Conservation (phyloP, 108 stramenopile genomes). For the Pinguiococcus pyrenoidosus region DNA sequence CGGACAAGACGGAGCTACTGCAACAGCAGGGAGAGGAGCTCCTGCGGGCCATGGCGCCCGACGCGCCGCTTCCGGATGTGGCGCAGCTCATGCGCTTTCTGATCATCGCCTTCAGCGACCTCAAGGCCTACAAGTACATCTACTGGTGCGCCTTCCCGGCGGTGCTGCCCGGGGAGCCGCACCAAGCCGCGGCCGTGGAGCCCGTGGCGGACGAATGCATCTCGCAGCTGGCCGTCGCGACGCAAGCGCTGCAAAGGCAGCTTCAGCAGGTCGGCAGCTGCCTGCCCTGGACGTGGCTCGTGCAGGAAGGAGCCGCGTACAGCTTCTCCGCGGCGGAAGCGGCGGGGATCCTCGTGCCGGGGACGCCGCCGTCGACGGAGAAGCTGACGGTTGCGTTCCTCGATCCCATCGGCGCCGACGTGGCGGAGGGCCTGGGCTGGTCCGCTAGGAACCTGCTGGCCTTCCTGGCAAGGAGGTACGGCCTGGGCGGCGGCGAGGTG, state of each 20-base stretch:
- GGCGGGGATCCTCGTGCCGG: background rate
- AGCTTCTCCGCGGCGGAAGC: background rate
- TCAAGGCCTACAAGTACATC: constrained; percentile 36
- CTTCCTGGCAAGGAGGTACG: constrained; percentile 26
- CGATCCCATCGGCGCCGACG: constrained; percentile 23
- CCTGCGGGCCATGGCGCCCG: background rate
- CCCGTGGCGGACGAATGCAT: background rate
- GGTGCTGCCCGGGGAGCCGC: constrained; percentile 8
- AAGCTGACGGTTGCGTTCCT: constrained; percentile 16
- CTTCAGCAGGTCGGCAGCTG: background rate
- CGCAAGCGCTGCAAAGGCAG: background rate
- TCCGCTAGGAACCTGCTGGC: constrained; percentile 28
- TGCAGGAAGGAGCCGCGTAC: constrained; percentile 4
- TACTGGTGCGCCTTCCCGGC: constrained; percentile 44
- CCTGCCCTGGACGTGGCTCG: background rate
- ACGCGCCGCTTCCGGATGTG: constrained; percentile 7
- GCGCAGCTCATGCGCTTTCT: constrained; percentile 23
- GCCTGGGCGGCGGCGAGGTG: constrained; percentile 12
- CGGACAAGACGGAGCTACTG: constrained; percentile 7
- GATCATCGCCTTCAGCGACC: constrained; percentile 35
- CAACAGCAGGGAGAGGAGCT: background rate
- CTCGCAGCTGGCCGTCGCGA: background rate
- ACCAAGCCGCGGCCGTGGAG: constrained; percentile 1
- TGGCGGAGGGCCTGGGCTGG: constrained; percentile 26
- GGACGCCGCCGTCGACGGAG: background rate